A percentile compares a stretch with the other conserved stretches of the same genome.
Conservation (phyloP, 2,329 filamentous ascomycete species). For the Elsinoe arachidis region DNA sequence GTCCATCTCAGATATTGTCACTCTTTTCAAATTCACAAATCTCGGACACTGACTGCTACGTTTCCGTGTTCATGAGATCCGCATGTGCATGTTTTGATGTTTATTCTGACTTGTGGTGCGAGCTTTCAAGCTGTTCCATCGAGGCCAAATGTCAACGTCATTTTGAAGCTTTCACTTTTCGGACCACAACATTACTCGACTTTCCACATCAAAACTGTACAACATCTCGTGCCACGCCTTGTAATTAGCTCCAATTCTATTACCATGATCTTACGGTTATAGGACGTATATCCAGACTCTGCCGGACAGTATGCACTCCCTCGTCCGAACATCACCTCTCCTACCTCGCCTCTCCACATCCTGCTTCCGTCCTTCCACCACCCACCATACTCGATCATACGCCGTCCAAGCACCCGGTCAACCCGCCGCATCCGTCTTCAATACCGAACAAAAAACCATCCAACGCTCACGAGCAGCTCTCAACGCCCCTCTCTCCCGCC, state of each 20-base stretch:
- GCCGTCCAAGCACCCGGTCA: slow-evolving; percentile 70
- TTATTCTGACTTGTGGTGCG: neutral
- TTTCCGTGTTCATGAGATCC: neutral
- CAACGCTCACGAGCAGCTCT: slow-evolving; percentile 81
- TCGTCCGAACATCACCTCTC: neutral
- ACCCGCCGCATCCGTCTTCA: slow-evolving; percentile 84
- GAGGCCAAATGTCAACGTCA: slow-evolving; percentile 2
- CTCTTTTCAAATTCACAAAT: neutral
- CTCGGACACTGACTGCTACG: too few species aligned
- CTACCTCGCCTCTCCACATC: neutral
- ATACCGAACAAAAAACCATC: slow-evolving; percentile 74
- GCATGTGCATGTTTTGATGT: neutral
- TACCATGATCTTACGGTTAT: neutral
- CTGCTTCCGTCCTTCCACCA: neutral
- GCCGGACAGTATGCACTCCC: neutral
- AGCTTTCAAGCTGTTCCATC: neutral
- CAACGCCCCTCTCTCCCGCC: slow-evolving; percentile 61
- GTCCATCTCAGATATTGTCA: neutral
- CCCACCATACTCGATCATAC: slow-evolving; percentile 38
- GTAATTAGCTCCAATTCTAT: too few species aligned
- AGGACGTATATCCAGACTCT: neutral
- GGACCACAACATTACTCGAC: neutral
- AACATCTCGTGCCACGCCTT: neutral
- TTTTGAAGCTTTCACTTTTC: slow-evolving; percentile 7
- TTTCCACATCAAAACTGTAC: neutral